Conservation (phyloP, 352 stramenopile genomes). For the Pythium plurisporium region DNA sequence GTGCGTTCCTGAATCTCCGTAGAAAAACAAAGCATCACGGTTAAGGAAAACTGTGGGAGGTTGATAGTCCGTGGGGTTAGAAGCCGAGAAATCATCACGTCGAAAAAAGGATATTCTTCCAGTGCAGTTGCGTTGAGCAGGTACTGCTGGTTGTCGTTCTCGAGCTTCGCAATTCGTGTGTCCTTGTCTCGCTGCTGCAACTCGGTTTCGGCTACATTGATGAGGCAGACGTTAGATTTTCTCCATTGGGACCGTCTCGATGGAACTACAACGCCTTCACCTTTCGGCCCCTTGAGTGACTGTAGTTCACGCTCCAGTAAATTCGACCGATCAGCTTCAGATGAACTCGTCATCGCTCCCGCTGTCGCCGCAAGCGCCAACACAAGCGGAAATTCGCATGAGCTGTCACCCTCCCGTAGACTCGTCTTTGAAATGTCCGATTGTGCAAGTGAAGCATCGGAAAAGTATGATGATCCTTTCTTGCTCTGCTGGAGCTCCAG, state of each 20-base stretch:
- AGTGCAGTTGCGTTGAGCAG: conserved; percentile 76
- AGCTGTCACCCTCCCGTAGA: conserved; percentile 57
- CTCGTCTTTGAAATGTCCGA: conserved; percentile 74
- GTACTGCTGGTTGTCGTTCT: conserved; percentile 84
- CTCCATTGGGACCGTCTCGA: background rate
- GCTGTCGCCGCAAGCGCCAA: conserved; percentile 71
- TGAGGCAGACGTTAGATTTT: background rate
- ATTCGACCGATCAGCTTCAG: conserved; percentile 56
- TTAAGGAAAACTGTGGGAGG: conserved; percentile 42
- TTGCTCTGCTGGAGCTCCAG: conserved; percentile 65
- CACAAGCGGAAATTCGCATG: conserved; percentile 79
- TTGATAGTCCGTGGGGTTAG: background rate
- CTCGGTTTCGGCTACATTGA: conserved; percentile 1
- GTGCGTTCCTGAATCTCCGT: conserved; percentile 79
- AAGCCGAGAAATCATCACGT: background rate
- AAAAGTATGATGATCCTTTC: conserved; percentile 71
- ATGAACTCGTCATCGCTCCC: conserved; percentile 66
- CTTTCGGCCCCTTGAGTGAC: conserved; percentile 45
- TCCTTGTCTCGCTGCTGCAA: conserved; percentile 15
- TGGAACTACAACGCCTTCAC: conserved; percentile 1
- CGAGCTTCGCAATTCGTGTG: conserved; percentile 55
- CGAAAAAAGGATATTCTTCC: conserved; percentile 79
- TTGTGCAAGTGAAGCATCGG: conserved; percentile 53
- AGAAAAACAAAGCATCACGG: conserved; percentile 28
- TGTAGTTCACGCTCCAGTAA: conserved; percentile 55